Percentiles rank a stretch among this genome's conserved stretches.
Evolutionary conservation across 2,329 filamentous ascomycete species (phyloP).

Genomic region (Lasiodiplodia hormozganensis): DNA sequence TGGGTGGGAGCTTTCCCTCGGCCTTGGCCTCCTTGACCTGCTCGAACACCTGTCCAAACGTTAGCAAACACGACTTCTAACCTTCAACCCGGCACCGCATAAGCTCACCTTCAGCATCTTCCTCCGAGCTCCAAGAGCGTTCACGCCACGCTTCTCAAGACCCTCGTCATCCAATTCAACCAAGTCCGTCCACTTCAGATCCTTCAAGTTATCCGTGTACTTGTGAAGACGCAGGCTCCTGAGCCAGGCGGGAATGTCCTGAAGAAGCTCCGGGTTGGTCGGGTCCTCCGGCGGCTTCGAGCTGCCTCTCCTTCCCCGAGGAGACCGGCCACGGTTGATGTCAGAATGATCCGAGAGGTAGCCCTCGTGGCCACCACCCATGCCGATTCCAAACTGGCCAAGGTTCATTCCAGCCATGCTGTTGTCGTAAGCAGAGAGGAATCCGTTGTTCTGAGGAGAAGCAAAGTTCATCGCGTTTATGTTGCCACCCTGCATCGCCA

Average conservation of each 20-base stretch:
- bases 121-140: slow-evolving; percentile 89
- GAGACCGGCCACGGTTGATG: slow-evolving; percentile 87
- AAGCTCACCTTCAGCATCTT: slow-evolving; percentile 92
- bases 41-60: slow-evolving; percentile 76
- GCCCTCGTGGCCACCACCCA: slow-evolving; percentile 69
- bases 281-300: slow-evolving; percentile 98
- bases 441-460: slow-evolving; percentile 93
- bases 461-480: slow-evolving; percentile 65
- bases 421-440: slow-evolving; percentile 85
- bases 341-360: slow-evolving; percentile 96
- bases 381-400: slow-evolving; percentile 67
- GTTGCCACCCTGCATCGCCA: slow-evolving; percentile 73
- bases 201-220: slow-evolving; percentile 97
- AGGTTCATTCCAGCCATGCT: slow-evolving; percentile 73
- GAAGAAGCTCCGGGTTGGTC: slow-evolving; percentile 85
- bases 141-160: slow-evolving; percentile 90
- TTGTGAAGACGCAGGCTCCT: slow-evolving; percentile 95
- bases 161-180: slow-evolving; percentile 92
- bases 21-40: slow-evolving; percentile 76
- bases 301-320: slow-evolving; percentile 88
- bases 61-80: not conserved
- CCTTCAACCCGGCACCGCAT: slow-evolving; percentile 33
- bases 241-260: slow-evolving; percentile 96
- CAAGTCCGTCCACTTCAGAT: slow-evolving; percentile 94
- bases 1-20: slow-evolving; percentile 43